Evolutionary conservation across 2,329 filamentous ascomycete genomes (phyloP), one percentile per base, ranked within the genome.

Genomic region (Zymoseptoria crescenta): DNA sequence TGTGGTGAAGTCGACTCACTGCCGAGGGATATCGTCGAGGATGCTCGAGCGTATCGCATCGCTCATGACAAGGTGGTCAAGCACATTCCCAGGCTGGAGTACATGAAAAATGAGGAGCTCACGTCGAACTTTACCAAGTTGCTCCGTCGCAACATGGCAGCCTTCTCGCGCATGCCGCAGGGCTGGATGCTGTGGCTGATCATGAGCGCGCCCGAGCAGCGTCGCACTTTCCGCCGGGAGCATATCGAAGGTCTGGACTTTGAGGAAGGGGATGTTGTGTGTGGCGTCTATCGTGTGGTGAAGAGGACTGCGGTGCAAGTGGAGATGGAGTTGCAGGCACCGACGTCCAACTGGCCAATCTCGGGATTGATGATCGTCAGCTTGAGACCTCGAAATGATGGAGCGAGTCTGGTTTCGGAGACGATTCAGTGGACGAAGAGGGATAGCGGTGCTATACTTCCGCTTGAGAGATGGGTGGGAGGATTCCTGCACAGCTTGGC

Each of bases 351-450:
- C 20, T 55, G 56, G 16, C 50, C 54, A 27, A 49, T 66, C 4
- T 29, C 56, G 5, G 61, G 64, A 4, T 55, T 63, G 28, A 49
- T 62, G 48, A 55, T 66, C 24, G 59, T 66, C 20, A 58, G 56
- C 27, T 28, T 64, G 49, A 54, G 60, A 13, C 62, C 62, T n/a
- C 50, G 64, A 13, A 62, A 63, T 19, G 55, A 63, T 8, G 64
- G 64, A 10, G 59, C 63, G 19, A 59, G 59, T 8, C 27, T 66
- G 50, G 56, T 59, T 4, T 62, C 54, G n/a, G 64, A 66, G 57
- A 66, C 64, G n/a, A 56, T 66, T 24, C 62, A 65, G 27, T 66
- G 64, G 64, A 60, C 57, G 8, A 56, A 57, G 48, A 63, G 59
- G 49, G 57, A 56, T 30, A 62, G 30, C 13, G 63, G 63, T 1